Evolutionary conservation across 208 protist species (phyloP).

Genomic region (Trypanosoma platydactyli): DNA sequence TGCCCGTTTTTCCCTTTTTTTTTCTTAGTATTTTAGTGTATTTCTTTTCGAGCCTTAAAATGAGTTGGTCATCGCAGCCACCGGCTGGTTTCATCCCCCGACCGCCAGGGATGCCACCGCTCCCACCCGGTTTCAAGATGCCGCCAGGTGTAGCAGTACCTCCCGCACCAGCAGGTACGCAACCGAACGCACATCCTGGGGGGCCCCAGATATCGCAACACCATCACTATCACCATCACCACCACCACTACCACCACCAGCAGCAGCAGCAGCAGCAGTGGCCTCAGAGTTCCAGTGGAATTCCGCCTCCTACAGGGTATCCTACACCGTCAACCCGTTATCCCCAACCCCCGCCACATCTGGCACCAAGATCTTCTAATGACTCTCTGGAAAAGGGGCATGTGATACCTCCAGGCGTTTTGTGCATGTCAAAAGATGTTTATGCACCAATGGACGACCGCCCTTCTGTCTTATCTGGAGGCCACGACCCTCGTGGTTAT

Average conservation of each 20-base stretch:
- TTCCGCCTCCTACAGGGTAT: neutral
- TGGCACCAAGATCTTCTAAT: neutral
- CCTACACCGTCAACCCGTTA: constrained; percentile 4
- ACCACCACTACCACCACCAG: constrained; percentile 11
- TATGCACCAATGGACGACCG: constrained; percentile 22
- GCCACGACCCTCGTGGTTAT: constrained; percentile 9
- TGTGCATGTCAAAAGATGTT: constrained; percentile 14
- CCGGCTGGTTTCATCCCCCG: constrained; percentile 18
- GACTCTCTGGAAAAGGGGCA: neutral
- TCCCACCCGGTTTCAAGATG: constrained; percentile 39
- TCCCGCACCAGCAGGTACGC: constrained; percentile 14
- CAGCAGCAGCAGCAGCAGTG: neutral
- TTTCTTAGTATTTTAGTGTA: neutral
- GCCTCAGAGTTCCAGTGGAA: neutral
- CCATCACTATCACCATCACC: constrained; percentile 18
- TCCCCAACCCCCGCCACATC: constrained; percentile 10
- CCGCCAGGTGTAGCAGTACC: constrained; percentile 12
- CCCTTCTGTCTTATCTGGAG: neutral
- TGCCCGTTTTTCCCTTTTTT: neutral
- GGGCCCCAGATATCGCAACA: constrained; percentile 1
- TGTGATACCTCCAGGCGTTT: constrained; percentile 9
- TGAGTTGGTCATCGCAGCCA: constrained; percentile 42
- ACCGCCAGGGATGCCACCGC: constrained; percentile 24
- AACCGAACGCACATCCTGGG: neutral
- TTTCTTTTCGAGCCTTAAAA: neutral